phyloP scores from a whole-genome alignment of 1,284 basidiomycete genomes.

The Apiotrichum domesticum region DNA sequence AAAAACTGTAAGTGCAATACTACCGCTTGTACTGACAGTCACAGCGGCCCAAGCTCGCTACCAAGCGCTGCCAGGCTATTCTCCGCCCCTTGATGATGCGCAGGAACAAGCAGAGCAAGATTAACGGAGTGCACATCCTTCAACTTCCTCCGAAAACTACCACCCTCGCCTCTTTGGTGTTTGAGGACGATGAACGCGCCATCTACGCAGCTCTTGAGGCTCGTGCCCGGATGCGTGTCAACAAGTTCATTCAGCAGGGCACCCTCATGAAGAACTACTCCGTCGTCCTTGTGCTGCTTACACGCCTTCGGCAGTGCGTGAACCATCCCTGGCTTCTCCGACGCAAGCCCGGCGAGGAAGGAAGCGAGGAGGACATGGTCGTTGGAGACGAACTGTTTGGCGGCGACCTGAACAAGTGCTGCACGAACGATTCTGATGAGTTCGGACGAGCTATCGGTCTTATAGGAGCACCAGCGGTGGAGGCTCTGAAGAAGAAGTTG shows the following conservation, averaged over 20 bases:
- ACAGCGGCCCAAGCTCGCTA: conserved; percentile 31
- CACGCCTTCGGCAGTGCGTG: conserved; percentile 34
- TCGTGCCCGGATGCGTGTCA: conserved; percentile 38
- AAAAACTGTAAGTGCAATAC: conserved; percentile 14
- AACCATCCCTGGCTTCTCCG: conserved; percentile 41
- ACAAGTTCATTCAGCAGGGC: conserved; percentile 39
- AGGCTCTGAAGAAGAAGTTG: conserved; percentile 24
- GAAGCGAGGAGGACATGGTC: conserved; percentile 23
- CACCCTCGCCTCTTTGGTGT: conserved; percentile 32
- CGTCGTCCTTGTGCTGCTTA: conserved; percentile 36
- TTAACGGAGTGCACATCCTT: conserved; percentile 41
- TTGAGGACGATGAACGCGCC: conserved; percentile 41
- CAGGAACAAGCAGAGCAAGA: conserved; percentile 40
- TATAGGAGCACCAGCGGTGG: conserved; percentile 24
- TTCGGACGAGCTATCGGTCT: conserved; percentile 24
- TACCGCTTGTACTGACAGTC: background rate
- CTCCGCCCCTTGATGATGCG: conserved; percentile 34
- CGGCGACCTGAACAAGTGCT: conserved; percentile 13
- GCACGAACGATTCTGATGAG: conserved; percentile 24
- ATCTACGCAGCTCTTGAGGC: conserved; percentile 43
- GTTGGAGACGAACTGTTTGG: conserved; percentile 34
- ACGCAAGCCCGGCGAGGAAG: conserved; percentile 25
- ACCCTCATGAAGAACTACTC: conserved; percentile 45
- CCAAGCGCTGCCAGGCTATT: conserved; percentile 38
- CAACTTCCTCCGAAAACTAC: conserved; percentile 37